These are phyloP conservation scores for Umbelopsis sp. DNA, from an alignment of 192 early-diverging fungal genomes.

Conservation along the genomic window DNA sequence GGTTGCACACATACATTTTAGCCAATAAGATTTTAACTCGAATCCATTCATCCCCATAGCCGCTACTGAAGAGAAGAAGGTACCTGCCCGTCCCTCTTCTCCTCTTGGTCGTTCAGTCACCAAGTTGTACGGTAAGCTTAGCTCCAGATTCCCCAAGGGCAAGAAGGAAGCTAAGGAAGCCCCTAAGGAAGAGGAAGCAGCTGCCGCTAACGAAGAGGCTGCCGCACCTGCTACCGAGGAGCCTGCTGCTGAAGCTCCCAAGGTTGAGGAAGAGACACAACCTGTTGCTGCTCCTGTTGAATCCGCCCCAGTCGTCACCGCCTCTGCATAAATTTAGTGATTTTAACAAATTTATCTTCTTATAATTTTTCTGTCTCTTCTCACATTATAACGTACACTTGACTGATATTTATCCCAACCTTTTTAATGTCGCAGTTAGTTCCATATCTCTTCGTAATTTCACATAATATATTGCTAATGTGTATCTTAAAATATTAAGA, in stretches of 20 bases:
- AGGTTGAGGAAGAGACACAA: conserved; percentile 17
- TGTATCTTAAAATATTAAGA: conserved; percentile 7
- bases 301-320: conserved; percentile 6
- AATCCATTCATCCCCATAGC: neutral
- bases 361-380: neutral
- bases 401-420: conserved; percentile 6
- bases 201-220: conserved; percentile 14
- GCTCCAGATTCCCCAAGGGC: conserved; percentile 10
- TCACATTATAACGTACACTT: conserved; percentile 16
- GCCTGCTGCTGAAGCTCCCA: conserved; percentile 6
- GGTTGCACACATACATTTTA: neutral
- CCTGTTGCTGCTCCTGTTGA: conserved; percentile 7
- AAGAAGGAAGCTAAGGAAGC: conserved; percentile 12
- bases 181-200: neutral
- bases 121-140: conserved; percentile 5
- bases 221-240: neutral
- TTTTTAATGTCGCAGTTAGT: conserved; percentile 16
- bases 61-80: conserved; percentile 11
- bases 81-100: conserved; percentile 6
- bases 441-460: conserved; percentile 11
- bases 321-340: conserved; percentile 1
- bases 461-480: conserved; percentile 15
- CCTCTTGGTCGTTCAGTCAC: conserved; percentile 13
- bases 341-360: neutral
- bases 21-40: neutral